Base-by-base conservation (phyloP, 306 rosid species). In the Nissolia schottii region DNA sequence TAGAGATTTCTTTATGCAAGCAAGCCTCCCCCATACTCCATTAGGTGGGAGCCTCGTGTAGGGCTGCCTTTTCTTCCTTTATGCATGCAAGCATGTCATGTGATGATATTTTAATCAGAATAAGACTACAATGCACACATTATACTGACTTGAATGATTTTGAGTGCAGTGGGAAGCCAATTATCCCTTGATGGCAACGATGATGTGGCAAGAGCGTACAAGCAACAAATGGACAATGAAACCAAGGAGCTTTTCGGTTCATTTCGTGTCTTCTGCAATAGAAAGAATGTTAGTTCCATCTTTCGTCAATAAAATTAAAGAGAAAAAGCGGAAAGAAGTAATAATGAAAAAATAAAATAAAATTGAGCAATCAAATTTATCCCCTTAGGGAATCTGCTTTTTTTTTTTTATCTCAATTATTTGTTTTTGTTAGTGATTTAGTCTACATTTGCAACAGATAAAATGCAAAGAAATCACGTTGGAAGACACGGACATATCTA, bases 261-360 rank as follows among this genome's bases (percentile, higher is more conserved):
- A 1, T 93, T 88, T 49, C 96, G 93, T 12, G 87, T 90, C 87
- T 78, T 88, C 72, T 93, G 93, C 85, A 83, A 87, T 3, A 77
- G 89, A 78, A 88, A 71, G 54, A 76, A 64, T 79, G 98, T 88
- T 24, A 58, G 94, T 84, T 70, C 65, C 46, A 41, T 41, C 64
- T 51, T 53, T 34, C 41, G 51, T 41, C 43, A 27, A 25, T 25
- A 15, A n/a, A 38, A 65, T 61, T 12, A 31, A 48, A 46, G 16
- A 70, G 13, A 34, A 18, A n/a, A 2, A 18, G 34, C 60, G 12
- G 60, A 24, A 13, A 24, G 34, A 24, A n/a, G n/a, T n/a, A n/a
- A n/a, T n/a, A n/a, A n/a, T n/a, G 18, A 24, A 54, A 1, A 12
- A 37, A n/a, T 15, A 34, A 27, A 14, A 51, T 14, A 35, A 69